Evolutionary conservation across 169 alveolate genomes (phyloP).

Genomic region (Eimeria falciformis): DNA sequence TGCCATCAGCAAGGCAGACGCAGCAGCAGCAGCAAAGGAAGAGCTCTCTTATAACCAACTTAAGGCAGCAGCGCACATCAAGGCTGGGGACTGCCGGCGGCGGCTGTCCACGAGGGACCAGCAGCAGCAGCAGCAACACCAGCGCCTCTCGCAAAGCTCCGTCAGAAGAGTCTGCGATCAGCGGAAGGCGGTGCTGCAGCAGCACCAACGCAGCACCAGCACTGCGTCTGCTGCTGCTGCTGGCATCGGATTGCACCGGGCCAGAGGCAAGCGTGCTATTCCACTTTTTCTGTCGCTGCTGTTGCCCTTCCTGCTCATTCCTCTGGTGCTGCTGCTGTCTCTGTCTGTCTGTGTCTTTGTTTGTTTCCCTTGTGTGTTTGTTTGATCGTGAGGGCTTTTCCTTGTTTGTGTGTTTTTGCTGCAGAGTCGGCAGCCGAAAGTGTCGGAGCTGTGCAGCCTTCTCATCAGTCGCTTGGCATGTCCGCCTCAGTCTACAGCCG

Average conservation of each 20-base stretch:
- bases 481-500: conserved; percentile 67
- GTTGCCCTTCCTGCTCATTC: neutral
- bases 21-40: neutral
- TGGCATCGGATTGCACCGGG: conserved; percentile 1
- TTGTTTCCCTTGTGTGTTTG: neutral
- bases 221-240: conserved; percentile 20
- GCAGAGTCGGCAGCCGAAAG: conserved; percentile 17
- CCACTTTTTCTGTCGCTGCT: neutral
- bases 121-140: conserved; percentile 54
- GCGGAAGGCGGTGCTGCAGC: conserved; percentile 19
- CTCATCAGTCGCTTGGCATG: neutral
- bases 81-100: neutral
- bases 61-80: neutral
- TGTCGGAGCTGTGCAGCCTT: neutral
- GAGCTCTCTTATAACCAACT: neutral
- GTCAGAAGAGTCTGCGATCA: neutral
- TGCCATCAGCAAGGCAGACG: neutral
- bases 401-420: neutral
- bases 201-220: conserved; percentile 14
- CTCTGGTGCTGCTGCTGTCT: conserved; percentile 5
- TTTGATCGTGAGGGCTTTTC: no score
- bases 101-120: neutral
- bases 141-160: conserved; percentile 7
- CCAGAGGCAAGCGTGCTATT: conserved; percentile 5
- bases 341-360: neutral